These are phyloP conservation scores for Candida tammaniensis DNA, from an alignment of 805 yeast genomes.

Conservation along the genomic window DNA sequence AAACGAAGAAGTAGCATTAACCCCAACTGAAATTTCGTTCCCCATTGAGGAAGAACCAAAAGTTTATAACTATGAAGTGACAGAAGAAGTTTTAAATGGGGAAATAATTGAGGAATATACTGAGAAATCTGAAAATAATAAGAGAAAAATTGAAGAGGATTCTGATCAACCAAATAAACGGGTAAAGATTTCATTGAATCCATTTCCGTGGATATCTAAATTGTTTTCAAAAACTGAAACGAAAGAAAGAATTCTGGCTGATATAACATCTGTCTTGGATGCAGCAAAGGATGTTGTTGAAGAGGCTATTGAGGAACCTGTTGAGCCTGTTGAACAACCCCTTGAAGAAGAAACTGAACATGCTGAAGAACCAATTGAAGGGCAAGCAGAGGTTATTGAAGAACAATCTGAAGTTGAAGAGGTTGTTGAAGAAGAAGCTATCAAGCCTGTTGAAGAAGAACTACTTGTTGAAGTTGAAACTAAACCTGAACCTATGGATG, in stretches of 20 bases:
- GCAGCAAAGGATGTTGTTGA: neutral
- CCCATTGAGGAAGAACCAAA: slow-evolving; percentile 1
- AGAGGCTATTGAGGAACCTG: slow-evolving; percentile 1
- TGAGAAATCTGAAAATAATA: neutral
- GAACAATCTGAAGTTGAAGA: slow-evolving; percentile 1
- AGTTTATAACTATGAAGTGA: slow-evolving; percentile 3
- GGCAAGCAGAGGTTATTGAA: neutral
- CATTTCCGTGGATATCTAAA: slow-evolving; percentile 3
- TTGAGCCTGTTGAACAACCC: slow-evolving; percentile 1
- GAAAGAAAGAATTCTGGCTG: neutral
- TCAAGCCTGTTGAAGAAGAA: neutral
- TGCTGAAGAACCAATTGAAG: slow-evolving; percentile 1
- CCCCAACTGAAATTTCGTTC: neutral
- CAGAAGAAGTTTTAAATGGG: slow-evolving; percentile 5
- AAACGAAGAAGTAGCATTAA: neutral
- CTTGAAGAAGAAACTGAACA: slow-evolving; percentile 1
- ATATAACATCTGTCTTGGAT: neutral
- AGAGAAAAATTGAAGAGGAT: slow-evolving; percentile 1
- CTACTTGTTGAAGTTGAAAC: neutral
- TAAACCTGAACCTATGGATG: neutral
- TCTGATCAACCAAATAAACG: neutral
- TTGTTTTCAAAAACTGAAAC: neutral
- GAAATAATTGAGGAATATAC: slow-evolving; percentile 3
- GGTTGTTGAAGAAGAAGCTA: neutral
- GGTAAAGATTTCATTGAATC: slow-evolving; percentile 1